Conservation (phyloP, 306 rosid genomes). For the Cucumis cinereus region DNA sequence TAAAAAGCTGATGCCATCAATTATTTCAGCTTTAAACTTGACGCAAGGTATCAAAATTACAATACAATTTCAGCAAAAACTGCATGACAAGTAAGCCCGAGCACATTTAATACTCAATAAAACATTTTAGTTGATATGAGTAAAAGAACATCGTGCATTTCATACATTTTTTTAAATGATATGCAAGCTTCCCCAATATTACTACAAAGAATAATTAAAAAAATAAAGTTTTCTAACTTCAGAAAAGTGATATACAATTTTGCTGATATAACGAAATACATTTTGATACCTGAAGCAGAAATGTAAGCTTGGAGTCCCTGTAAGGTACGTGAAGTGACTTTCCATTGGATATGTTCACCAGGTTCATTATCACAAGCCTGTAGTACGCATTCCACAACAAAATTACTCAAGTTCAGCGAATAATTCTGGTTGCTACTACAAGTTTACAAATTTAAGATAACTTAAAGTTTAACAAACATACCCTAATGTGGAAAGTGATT, state of each 20-base stretch:
- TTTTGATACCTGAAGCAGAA: constrained; percentile 76
- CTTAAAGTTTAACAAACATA: constrained; percentile 18
- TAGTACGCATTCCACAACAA: constrained; percentile 7
- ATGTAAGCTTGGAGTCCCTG: constrained; percentile 92
- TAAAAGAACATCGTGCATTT: neutral
- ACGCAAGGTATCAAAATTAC: neutral
- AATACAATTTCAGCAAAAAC: neutral
- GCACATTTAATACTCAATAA: neutral
- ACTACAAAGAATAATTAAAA: neutral
- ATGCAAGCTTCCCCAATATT: neutral
- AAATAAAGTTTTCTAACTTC: neutral
- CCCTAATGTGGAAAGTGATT: constrained; percentile 98
- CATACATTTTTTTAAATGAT: neutral
- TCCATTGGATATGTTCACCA: constrained; percentile 73
- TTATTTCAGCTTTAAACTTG: neutral
- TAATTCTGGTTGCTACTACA: neutral
- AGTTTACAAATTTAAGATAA: neutral
- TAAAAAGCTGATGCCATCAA: neutral
- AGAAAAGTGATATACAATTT: neutral
- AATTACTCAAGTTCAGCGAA: neutral
- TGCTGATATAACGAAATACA: neutral
- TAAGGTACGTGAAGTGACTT: constrained; percentile 94
- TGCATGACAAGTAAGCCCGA: neutral
- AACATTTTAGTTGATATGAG: neutral
- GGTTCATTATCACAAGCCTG: constrained; percentile 98